These are phyloP conservation scores for Hemerocallis citrina DNA, from an alignment of 106 monocot genomes.

Conservation along the genomic window DNA sequence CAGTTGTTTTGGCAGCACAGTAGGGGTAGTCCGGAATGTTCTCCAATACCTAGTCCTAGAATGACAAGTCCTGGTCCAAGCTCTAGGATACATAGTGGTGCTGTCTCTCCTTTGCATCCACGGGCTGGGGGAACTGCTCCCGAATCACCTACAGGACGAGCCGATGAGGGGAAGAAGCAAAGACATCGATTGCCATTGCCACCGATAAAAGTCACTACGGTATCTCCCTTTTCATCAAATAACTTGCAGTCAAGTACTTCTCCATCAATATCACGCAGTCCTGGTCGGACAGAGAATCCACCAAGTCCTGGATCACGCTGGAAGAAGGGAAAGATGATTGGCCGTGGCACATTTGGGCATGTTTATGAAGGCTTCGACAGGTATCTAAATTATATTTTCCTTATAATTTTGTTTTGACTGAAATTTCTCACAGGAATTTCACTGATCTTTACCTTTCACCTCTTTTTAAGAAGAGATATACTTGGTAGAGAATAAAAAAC, in stretches of 20 bases:
- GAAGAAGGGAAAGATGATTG: conserved; percentile 94
- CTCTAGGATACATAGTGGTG: conserved; percentile 86
- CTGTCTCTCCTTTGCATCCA: conserved; percentile 87
- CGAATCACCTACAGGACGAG: conserved; percentile 68
- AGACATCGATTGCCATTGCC: conserved; percentile 80
- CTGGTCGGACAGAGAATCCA: conserved; percentile 77
- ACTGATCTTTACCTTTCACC: too few relatives aligned
- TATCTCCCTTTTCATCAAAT: conserved; percentile 47
- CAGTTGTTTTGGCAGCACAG: conserved; percentile 82
- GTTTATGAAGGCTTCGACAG: conserved; percentile 98
- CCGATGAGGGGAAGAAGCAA: conserved; percentile 63
- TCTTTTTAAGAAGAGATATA: too few relatives aligned
- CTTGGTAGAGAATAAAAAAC: too few relatives aligned
- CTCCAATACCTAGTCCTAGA: conserved; percentile 93
- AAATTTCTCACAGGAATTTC: too few relatives aligned
- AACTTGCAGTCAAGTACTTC: conserved; percentile 32
- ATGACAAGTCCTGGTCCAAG: conserved; percentile 96
- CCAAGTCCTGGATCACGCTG: conserved; percentile 83
- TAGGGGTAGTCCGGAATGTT: conserved; percentile 91
- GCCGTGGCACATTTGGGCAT: conserved; percentile 92
- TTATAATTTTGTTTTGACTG: too few relatives aligned
- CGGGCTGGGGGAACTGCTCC: conserved; percentile 71
- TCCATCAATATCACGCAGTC: conserved; percentile 56
- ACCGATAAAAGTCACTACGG: conserved; percentile 45
- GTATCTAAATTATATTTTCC: too few relatives aligned